Evolutionary conservation across 139 green algal species (phyloP).

Genomic region (Chlamydomonas incerta): DNA sequence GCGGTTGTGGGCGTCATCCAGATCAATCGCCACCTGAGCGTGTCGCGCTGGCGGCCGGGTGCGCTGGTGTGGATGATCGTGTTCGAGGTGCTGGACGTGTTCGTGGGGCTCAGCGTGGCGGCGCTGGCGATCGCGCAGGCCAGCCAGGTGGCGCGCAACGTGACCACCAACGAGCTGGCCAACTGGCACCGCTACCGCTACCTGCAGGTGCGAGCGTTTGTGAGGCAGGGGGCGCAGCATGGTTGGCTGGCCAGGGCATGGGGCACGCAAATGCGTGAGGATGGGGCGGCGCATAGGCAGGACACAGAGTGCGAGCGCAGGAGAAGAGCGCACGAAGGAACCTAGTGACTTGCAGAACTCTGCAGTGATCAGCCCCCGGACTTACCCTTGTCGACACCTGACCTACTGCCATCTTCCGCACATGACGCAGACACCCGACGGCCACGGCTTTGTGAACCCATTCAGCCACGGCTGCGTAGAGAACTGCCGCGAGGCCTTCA

Average conservation of each 20-base stretch:
- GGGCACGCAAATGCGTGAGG: no score
- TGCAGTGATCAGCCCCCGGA: no score
- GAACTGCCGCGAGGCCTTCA: constrained; percentile 70
- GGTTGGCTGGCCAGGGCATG: no score
- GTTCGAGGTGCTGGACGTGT: constrained; percentile 87
- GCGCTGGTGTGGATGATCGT: constrained; percentile 60
- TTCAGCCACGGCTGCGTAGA: constrained; percentile 56
- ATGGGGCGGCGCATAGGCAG: no score
- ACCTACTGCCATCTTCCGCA: no score
- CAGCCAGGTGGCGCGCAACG: constrained; percentile 82
- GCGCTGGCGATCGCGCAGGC: constrained; percentile 87
- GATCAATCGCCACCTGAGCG: constrained; percentile 28
- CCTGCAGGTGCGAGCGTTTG: constrained; percentile 58
- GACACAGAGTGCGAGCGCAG: no score
- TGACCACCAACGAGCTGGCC: constrained; percentile 97
- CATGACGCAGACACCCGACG: not conserved
- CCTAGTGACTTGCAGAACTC: no score
- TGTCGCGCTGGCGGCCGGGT: constrained; percentile 7
- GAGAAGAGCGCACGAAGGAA: no score
- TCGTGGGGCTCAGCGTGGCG: constrained; percentile 86
- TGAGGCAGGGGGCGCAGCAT: no score
- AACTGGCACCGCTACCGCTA: constrained; percentile 96
- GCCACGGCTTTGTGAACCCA: constrained; percentile 72
- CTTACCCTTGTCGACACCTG: no score
- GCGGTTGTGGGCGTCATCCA: constrained; percentile 64